These are phyloP conservation scores for Aspergillus piperis DNA, from an alignment of 2,329 filamentous ascomycete genomes.

Conservation along the genomic window DNA sequence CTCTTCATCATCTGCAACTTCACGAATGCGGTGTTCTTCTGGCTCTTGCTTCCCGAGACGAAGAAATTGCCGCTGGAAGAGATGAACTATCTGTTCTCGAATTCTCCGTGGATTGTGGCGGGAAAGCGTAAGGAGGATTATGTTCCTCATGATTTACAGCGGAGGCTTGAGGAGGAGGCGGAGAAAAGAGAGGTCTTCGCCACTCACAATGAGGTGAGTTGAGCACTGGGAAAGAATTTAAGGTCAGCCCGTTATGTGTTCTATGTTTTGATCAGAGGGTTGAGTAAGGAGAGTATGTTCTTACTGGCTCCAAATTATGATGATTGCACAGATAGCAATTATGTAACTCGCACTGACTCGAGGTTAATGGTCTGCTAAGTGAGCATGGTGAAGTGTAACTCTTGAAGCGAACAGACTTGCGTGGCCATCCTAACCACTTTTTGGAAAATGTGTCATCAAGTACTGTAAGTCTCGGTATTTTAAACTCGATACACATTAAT, in stretches of 20 bases:
- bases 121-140: slow-evolving; percentile 58
- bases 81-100: slow-evolving; percentile 67
- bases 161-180: slow-evolving; percentile 58
- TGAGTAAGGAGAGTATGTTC: no score
- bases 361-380: no score
- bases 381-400: no score
- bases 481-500: no score
- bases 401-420: no score
- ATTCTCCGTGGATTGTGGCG: slow-evolving; percentile 65
- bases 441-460: no score
- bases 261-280: background rate
- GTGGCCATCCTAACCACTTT: no score
- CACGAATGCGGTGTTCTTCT: slow-evolving; percentile 69
- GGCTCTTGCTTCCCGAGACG: slow-evolving; percentile 67
- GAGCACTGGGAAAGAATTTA: background rate
- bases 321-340: background rate
- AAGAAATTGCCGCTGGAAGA: slow-evolving; percentile 64
- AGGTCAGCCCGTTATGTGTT: background rate
- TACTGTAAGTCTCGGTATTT: no score
- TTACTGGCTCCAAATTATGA: no score
- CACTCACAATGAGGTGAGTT: slow-evolving; percentile 19
- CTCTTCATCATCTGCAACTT: slow-evolving; percentile 69
- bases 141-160: slow-evolving; percentile 59
- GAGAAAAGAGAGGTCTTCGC: slow-evolving; percentile 47
- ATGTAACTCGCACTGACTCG: background rate